Conservation (phyloP, 2,329 filamentous ascomycete species). For the Myriosclerotinia scirpicola region DNA sequence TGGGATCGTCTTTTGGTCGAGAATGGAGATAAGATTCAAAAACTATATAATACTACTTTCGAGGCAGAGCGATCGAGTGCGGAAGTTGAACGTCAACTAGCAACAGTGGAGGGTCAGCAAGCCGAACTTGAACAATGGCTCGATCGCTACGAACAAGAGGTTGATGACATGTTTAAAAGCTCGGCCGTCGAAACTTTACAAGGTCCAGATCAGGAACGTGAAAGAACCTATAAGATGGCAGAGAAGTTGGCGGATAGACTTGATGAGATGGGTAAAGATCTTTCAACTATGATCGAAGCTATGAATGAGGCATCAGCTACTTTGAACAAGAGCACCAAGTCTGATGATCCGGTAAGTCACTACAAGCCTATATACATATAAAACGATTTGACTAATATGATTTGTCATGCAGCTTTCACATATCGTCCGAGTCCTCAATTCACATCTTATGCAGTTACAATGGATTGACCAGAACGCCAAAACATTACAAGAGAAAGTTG, state of each 20-base stretch:
- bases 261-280: conserved; percentile 89
- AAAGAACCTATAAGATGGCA: conserved; percentile 92
- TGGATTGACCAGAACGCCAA: conserved; percentile 87
- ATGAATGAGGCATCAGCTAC: conserved; percentile 92
- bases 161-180: conserved; percentile 82
- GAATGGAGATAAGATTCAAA: conserved; percentile 93
- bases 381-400: conserved; percentile 26
- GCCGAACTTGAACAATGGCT: conserved; percentile 86
- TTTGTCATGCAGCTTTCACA: conserved; percentile 69
- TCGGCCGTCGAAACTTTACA: conserved; percentile 78
- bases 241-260: conserved; percentile 89
- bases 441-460: conserved; percentile 87
- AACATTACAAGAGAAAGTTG: conserved; percentile 78
- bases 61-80: conserved; percentile 91
- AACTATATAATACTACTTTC: conserved; percentile 86
- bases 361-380: background rate
- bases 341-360: conserved; percentile 76
- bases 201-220: conserved; percentile 91
- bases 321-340: conserved; percentile 83
- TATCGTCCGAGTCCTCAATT: conserved; percentile 92
- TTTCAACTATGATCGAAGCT: conserved; percentile 96
- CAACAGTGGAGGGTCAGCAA: conserved; percentile 87
- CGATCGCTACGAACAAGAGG: conserved; percentile 86
- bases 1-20: conserved; percentile 94
- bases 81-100: conserved; percentile 90